Evolutionary conservation across 257 asterid species (phyloP), one percentile per base, ranked within the genome.

Genomic region (Paulownia fortunei): DNA sequence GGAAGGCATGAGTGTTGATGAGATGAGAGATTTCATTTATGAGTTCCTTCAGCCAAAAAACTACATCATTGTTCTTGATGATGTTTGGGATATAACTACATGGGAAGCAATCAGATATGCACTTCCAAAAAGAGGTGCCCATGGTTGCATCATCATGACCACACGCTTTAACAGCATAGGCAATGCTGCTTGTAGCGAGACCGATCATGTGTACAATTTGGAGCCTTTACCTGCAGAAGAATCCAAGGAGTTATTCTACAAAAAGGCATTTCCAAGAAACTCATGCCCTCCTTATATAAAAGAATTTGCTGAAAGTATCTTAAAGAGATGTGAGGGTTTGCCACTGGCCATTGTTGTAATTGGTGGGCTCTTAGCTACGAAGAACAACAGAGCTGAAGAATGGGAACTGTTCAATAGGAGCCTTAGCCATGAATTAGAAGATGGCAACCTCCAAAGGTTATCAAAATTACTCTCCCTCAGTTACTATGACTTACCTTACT

Each of bases 261-360:
- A 16, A 19, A 73, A 59, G 27, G 78, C 70, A 9, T 73, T 73
- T 59, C 78, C 70, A 0, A 73, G 19, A 18, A 2, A 42, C 8
- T 30, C 44, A 58, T 73, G 78, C 59, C 78, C 73, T 21, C 30
- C 24, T 37, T 42, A 67, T 56, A 0, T 77, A 10, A 77, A 1
- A 26, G 69, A 55, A 24, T 52, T 4, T 12, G 61, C 68, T 13
- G 41, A 65, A n/a, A 54, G n/a, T 7, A 76, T 76, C 0, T 26
- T 76, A 11, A 52, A 52, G 30, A 76, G 56, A 36, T 76, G 80
- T 4, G 74, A 37, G 4, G 74, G 80, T 36, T 26, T 76, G 76
- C 81, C 81, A 0, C 71, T 68, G 7, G 81, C 81, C 19, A 65
- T 77, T 26, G 75, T 60, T 10, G 72, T 78, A 15, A 78, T 69